Percentiles rank a stretch among this genome's conserved stretches.
Conservation (phyloP, 148 eudicot species). For the Amaranthus palmeri region DNA sequence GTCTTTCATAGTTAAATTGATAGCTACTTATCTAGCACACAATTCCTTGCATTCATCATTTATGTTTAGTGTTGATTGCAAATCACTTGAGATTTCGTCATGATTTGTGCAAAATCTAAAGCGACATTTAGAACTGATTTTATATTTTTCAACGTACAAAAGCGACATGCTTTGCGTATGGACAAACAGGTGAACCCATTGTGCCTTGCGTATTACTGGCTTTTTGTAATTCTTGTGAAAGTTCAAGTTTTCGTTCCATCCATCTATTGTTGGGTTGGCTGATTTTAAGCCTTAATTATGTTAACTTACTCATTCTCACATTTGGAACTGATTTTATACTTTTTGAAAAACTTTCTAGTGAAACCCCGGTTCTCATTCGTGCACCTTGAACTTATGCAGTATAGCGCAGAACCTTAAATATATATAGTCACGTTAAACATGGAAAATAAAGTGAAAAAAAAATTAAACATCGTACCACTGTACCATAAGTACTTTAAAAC, state of each 20-base stretch:
- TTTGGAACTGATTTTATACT: background rate
- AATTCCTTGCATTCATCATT: background rate
- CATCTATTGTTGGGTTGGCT: slow-evolving; percentile 1
- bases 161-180: slow-evolving; percentile 99
- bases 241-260: too few species aligned
- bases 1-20: too few species aligned
- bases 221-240: background rate
- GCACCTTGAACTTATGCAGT: background rate
- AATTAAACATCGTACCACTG: background rate
- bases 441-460: background rate
- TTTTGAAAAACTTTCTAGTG: background rate
- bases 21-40: too few species aligned
- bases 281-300: background rate
- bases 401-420: background rate
- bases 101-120: background rate
- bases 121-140: too few species aligned
- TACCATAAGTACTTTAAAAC: background rate
- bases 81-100: too few species aligned
- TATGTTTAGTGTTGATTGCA: background rate
- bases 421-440: background rate
- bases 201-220: background rate
- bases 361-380: background rate
- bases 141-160: slow-evolving; percentile 96
- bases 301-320: background rate
- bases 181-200: slow-evolving; percentile 69